Evolutionary conservation across 2,329 filamentous ascomycete species (phyloP).

Genomic region (Colletotrichum scovillei): DNA sequence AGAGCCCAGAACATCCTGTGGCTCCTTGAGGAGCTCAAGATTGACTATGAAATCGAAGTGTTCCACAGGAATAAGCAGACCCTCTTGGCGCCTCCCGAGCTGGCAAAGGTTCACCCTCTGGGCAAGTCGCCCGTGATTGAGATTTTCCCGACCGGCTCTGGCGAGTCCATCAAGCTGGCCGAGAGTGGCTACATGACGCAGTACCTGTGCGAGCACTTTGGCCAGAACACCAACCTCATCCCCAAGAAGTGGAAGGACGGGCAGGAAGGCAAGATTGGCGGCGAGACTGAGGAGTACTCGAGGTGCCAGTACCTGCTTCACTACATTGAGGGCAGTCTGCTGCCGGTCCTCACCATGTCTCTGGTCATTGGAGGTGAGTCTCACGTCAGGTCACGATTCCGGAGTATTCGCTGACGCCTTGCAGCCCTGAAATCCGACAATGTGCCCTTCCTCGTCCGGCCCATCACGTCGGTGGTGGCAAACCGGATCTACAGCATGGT

Average conservation of each 20-base stretch:
- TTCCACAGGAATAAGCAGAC: conserved; percentile 76
- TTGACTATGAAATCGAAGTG: conserved; percentile 83
- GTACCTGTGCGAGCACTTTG: conserved; percentile 79
- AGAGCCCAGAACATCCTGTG: conserved; percentile 86
- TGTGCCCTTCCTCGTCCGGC: conserved; percentile 65
- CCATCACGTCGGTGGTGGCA: conserved; percentile 60
- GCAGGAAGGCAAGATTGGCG: conserved; percentile 66
- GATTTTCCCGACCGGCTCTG: conserved; percentile 59
- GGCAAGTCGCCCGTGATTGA: conserved; percentile 88
- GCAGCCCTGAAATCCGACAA: conserved; percentile 56
- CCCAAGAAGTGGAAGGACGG: conserved; percentile 67
- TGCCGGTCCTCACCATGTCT: conserved; percentile 74
- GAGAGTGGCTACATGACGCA: conserved; percentile 86
- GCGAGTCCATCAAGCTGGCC: conserved; percentile 72
- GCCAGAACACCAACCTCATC: conserved; percentile 57
- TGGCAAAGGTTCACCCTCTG: conserved; percentile 83
- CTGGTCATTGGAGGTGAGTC: conserved; percentile 67
- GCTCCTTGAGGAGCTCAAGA: conserved; percentile 84
- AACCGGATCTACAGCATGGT: conserved; percentile 53
- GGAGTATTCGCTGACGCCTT: not conserved
- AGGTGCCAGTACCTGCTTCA: conserved; percentile 79
- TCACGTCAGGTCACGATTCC: not conserved
- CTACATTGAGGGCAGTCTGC: conserved; percentile 86
- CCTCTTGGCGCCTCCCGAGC: conserved; percentile 77
- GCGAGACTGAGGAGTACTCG: conserved; percentile 71